Evolutionary conservation across 179 eudicot species (phyloP).

Genomic region (Silene vulgaris): DNA sequence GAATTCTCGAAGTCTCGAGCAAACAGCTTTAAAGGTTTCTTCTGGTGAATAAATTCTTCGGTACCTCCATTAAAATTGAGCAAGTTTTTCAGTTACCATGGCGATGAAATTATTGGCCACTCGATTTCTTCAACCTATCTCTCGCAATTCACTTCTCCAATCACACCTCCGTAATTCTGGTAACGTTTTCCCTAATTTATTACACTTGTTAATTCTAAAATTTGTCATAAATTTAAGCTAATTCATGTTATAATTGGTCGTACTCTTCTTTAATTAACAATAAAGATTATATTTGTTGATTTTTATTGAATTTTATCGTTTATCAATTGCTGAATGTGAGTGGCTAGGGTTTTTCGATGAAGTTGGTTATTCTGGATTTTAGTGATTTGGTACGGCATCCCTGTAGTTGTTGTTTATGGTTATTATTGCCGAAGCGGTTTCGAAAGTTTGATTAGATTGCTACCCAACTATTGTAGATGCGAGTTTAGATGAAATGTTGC

Average conservation of each 20-base stretch:
- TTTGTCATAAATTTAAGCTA: not conserved
- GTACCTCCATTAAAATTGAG: not conserved
- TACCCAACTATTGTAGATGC: not conserved
- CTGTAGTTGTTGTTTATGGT: not conserved
- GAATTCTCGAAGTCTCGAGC: not conserved
- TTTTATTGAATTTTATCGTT: not conserved
- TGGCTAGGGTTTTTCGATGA: not conserved
- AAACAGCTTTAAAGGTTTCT: not conserved
- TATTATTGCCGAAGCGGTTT: not conserved
- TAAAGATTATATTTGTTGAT: not conserved
- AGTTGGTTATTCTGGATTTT: not conserved
- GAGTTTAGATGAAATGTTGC: not conserved
- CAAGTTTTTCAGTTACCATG: not conserved
- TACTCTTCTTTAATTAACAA: not conserved
- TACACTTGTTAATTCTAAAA: not conserved
- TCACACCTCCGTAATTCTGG: not conserved
- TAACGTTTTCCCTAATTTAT: not conserved
- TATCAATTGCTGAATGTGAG: not conserved
- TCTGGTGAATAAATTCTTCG: not conserved
- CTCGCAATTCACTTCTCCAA: not conserved
- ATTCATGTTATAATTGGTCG: not conserved
- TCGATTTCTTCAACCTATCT: slow-evolving; percentile 3
- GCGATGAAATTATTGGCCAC: not conserved
- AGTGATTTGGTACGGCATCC: not conserved
- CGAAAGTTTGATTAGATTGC: not conserved